A percentile compares a stretch with the other conserved stretches of the same genome.
These are phyloP conservation scores for Aspergillus nomiae DNA, from an alignment of 2,329 filamentous ascomycete species.

Conservation along the genomic window DNA sequence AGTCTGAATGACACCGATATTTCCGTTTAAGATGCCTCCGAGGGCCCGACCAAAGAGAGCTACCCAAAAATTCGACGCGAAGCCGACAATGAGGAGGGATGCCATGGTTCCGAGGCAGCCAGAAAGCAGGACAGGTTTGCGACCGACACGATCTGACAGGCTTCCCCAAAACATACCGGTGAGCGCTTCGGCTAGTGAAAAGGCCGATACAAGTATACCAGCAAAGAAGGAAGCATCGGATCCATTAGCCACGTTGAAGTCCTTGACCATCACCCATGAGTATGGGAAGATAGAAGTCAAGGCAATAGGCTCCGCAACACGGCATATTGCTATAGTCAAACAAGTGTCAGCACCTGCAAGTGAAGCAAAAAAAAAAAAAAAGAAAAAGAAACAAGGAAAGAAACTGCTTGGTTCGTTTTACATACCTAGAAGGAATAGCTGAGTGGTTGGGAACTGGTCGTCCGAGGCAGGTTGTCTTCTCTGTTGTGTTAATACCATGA, in stretches of 20 bases:
- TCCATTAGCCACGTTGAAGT: constrained; percentile 70
- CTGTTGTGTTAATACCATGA: constrained; percentile 63
- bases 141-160: constrained; percentile 77
- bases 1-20: constrained; percentile 87
- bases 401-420: neutral
- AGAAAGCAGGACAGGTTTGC: constrained; percentile 80
- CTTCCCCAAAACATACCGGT: constrained; percentile 89
- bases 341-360: neutral
- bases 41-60: constrained; percentile 74
- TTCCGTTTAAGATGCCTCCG: constrained; percentile 84
- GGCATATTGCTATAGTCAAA: constrained; percentile 72
- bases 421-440: constrained; percentile 83
- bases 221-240: constrained; percentile 84
- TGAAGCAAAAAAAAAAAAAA: constrained; percentile 9
- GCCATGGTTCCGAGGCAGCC: constrained; percentile 81
- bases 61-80: constrained; percentile 80
- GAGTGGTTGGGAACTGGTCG: constrained; percentile 76
- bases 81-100: constrained; percentile 79
- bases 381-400: neutral
- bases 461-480: constrained; percentile 62
- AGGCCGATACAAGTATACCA: constrained; percentile 83
- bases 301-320: constrained; percentile 88
- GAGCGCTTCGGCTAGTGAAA: constrained; percentile 76
- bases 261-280: constrained; percentile 79
- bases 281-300: constrained; percentile 94